Conservation (phyloP, 345 rosid genomes). For the Euphorbia lathyris region DNA sequence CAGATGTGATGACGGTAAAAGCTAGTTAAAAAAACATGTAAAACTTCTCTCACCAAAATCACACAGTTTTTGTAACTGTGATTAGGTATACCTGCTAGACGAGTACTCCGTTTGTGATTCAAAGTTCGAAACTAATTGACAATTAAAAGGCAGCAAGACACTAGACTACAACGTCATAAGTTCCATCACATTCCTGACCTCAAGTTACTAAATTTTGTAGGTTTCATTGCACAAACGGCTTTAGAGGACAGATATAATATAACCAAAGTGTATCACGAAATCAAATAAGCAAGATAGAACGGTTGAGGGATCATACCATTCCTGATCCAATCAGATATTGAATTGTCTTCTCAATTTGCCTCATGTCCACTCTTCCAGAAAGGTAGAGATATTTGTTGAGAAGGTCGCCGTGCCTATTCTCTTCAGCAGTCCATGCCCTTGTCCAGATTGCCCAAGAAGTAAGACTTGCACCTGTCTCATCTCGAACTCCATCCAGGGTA, state of each 20-base stretch:
- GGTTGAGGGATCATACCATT: slow-evolving; percentile 41
- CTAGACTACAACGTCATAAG: not conserved
- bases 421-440: slow-evolving; percentile 67
- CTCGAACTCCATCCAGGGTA: slow-evolving; percentile 23
- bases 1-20: not conserved
- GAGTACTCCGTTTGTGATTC: not conserved
- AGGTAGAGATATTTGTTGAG: slow-evolving; percentile 61
- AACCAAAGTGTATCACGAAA: not conserved
- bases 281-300: not conserved
- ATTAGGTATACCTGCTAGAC: not conserved
- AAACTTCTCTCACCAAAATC: slow-evolving; percentile 3
- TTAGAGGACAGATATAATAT: not conserved
- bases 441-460: slow-evolving; percentile 63
- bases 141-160: not conserved
- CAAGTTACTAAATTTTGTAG: not conserved
- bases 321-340: slow-evolving; percentile 66
- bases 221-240: not conserved
- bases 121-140: not conserved
- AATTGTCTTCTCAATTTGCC: slow-evolving; percentile 59
- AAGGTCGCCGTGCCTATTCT: slow-evolving; percentile 65
- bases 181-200: not conserved
- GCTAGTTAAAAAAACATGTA: not conserved
- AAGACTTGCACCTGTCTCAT: slow-evolving; percentile 29
- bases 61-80: not conserved
- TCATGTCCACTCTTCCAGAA: slow-evolving; percentile 60